These are phyloP conservation scores for Leucocoprinus sp. DNA, from an alignment of 768 basidiomycete genomes.

Conservation along the genomic window DNA sequence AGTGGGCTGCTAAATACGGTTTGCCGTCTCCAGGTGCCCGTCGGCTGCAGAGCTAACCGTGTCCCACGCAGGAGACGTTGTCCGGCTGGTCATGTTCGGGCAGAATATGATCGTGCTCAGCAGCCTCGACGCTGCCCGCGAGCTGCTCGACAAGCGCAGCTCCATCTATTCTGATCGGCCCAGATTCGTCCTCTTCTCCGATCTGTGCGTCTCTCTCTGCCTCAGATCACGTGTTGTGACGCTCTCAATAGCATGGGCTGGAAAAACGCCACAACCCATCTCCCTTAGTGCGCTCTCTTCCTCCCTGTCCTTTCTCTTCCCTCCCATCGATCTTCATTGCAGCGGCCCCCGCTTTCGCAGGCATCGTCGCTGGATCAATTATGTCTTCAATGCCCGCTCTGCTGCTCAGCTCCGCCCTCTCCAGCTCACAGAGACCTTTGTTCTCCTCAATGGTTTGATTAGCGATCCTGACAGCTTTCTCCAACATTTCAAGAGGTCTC, in stretches of 20 bases:
- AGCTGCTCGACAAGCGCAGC: conserved; percentile 46
- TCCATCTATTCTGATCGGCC: conserved; percentile 48
- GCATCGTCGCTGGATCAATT: conserved; percentile 43
- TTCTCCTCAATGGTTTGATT: conserved; percentile 32
- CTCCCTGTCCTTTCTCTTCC: conserved; percentile 1
- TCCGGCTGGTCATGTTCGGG: conserved; percentile 33
- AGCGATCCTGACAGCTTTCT: conserved; percentile 30
- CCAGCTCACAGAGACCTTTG: conserved; percentile 34
- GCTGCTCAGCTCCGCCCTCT: conserved; percentile 30
- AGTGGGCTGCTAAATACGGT: conserved; percentile 40
- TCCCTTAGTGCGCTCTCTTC: conserved; percentile 32
- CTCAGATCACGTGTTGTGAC: background rate
- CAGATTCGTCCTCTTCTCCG: conserved; percentile 37
- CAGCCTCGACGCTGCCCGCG: conserved; percentile 33
- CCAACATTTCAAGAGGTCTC: conserved; percentile 36
- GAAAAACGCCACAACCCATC: conserved; percentile 37
- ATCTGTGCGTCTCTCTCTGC: conserved; percentile 29
- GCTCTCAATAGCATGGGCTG: conserved; percentile 36
- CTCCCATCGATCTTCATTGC: background rate
- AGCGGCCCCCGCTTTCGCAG: conserved; percentile 45
- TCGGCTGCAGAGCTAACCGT: background rate
- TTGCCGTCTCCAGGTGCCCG: conserved; percentile 13
- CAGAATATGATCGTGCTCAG: conserved; percentile 44
- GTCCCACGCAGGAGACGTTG: conserved; percentile 31
- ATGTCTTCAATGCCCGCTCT: conserved; percentile 38